Evolutionary conservation across 2,329 filamentous ascomycete species (phyloP), one percentile per base, ranked within the genome.

Genomic region (Gremmenia infestans): DNA sequence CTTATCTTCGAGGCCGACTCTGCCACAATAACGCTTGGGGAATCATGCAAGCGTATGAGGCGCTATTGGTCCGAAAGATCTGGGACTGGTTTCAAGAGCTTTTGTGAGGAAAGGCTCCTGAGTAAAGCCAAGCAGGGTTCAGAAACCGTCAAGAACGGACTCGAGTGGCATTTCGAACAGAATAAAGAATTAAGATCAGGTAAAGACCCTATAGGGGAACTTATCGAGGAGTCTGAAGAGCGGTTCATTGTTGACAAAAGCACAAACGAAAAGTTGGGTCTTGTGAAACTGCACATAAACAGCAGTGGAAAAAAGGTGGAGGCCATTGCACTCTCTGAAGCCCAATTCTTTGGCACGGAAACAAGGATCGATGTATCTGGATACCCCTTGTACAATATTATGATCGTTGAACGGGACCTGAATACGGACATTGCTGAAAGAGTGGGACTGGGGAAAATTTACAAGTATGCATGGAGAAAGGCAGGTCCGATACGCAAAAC

Each of bases 381-480:
- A 49, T 49, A 49, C 28, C 47, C 47, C n/a, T 19, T 49, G 2
- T 35, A 28, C 28, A 49, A 49, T 35, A 49, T 49, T 19, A 49
- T 49, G 47, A 17, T 49, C 17, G 28, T 49, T 9, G 47, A 12
- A 19, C n/a, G n/a, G 14, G 47, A 49, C 15, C 37, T 8, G n/a
- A 40, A 40, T 14, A 40, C 37, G 4, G 47, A 32, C 14, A 17
- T 28, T 15, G 28, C 28, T 14, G 47, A 28, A 35, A 28, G 47
- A 35, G 28, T 49, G 19, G 47, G 47, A 25, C 47, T 49, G 9
- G 47, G 47, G 28, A 49, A 49, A 12, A 35, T 49, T 25, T 49
- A 49, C 25, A 49, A 49, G 28, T 49, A 28, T 35, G 47, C 47
- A 15, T 49, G 47, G 47, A 49, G 28, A 40, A 40, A 40, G n/a